Base-by-base conservation (phyloP, 1,284 basidiomycete species). In the Malassezia pachydermatis region DNA sequence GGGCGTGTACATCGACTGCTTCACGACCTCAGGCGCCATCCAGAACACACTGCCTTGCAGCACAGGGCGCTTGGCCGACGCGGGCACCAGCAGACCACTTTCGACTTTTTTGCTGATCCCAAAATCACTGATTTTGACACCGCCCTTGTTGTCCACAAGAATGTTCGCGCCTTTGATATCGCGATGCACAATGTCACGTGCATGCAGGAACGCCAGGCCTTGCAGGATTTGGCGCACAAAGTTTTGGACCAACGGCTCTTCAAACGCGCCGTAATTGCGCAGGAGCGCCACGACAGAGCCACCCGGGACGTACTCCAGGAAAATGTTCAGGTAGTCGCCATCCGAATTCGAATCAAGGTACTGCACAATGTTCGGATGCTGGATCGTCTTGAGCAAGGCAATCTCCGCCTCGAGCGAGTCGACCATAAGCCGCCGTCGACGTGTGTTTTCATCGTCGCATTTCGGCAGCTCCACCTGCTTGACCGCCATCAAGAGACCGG, bases 131-230 rank as follows among this genome's bases (percentile, higher is more conserved):
- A 98, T 96, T 75, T 98, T 98, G 76, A 96, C 84, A 9, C 88
- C 88, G 7, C 90, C 89, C 73, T 94, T 95, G 76, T 96, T 96
- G 73, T 98, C 92, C 10, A 96, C 90, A 46, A 98, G 80, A 51
- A 98, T 94, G 71, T 98, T 96, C 34, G 87, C 92, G 20, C 92
- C 92, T 67, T 96, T 98, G 76, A 98, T 96, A 67, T 98, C 92
- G 22, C 92, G 85, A 73, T 98, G 92, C 50, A 98, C 89, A 71
- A 99, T 96, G 60, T 87, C 88, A 8, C 84, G 80, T 59, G 85
- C 84, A 68, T 99, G 94, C 8, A 99, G 78, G 66, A 96, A 99
- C 59, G 82, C 80, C 35, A 99, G 78, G 4, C 94, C 94, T 30
- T 83, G 81, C 23, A 96, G 76, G 60, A 96, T 96, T 73, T 98